A percentile compares a stretch with the other conserved stretches of the same genome.
Evolutionary conservation across 1,284 basidiomycete genomes (phyloP).

Genomic region (Athelia sp.): DNA sequence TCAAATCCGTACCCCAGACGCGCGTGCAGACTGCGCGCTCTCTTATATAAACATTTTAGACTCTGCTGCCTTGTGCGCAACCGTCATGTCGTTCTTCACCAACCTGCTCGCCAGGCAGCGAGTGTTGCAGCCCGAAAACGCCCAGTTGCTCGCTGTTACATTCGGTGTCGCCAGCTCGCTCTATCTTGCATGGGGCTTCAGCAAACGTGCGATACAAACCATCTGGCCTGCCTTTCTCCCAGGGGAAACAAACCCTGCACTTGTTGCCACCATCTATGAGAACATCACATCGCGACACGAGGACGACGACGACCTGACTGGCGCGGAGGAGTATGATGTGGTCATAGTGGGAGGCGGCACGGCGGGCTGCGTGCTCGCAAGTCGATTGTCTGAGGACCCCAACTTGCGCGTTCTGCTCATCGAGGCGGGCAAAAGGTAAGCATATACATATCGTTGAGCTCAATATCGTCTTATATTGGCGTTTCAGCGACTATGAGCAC

Average conservation of each 20-base stretch:
- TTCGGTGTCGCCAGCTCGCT: neutral
- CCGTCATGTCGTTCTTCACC: neutral
- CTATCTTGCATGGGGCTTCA: neutral
- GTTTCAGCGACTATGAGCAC: neutral
- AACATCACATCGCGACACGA: neutral
- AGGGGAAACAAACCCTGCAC: neutral
- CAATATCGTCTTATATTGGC: too few species aligned
- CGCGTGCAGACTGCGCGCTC: too few species aligned
- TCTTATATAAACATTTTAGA: too few species aligned
- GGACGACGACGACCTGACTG: neutral
- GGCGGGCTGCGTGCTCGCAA: slow-evolving; percentile 30
- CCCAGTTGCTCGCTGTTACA: neutral
- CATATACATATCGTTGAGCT: neutral
- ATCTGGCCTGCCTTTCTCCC: neutral
- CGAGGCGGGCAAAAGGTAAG: slow-evolving; percentile 44
- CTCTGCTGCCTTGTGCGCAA: too few species aligned
- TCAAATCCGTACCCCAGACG: too few species aligned
- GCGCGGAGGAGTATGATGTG: slow-evolving; percentile 1
- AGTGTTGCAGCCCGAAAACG: neutral
- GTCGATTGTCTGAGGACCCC: slow-evolving; percentile 23
- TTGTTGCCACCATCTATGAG: neutral
- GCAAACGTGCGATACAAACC: neutral
- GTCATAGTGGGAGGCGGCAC: slow-evolving; percentile 21
- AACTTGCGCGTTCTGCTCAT: slow-evolving; percentile 23
- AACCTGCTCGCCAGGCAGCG: neutral